A percentile compares a stretch with the other conserved stretches of the same genome.
phyloP scores from a whole-genome alignment of 257 asterid genomes.

The Cordia subcordata region DNA sequence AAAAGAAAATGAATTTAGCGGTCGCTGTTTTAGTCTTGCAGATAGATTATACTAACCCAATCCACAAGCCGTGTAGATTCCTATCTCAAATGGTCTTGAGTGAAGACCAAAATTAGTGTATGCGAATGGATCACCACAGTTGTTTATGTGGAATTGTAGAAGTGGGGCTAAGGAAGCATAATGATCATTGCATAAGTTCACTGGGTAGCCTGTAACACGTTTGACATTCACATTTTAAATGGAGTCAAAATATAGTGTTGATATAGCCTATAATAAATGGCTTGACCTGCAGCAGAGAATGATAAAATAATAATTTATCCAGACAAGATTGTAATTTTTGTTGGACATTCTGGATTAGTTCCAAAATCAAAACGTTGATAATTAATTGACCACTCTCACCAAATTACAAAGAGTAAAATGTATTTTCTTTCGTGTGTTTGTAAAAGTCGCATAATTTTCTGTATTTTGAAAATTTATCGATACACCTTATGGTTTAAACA shows the following conservation, averaged over 20 bases:
- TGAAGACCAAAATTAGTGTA: conserved; percentile 13
- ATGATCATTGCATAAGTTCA: conserved; percentile 8
- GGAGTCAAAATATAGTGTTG: not conserved
- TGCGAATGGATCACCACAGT: conserved; percentile 27
- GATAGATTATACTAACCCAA: conserved; percentile 11
- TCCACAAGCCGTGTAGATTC: conserved; percentile 24
- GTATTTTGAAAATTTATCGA: too few relatives aligned
- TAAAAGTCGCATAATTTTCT: too few relatives aligned
- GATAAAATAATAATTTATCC: too few relatives aligned
- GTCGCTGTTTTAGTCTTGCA: not conserved
- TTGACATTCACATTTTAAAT: not conserved
- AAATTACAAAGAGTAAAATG: too few relatives aligned
- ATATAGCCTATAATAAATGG: not conserved
- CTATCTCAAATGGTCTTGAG: conserved; percentile 28
- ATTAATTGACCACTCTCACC: too few relatives aligned
- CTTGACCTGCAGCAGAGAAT: not conserved
- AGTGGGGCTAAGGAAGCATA: conserved; percentile 16
- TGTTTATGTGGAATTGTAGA: conserved; percentile 19
- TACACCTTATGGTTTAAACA: too few relatives aligned
- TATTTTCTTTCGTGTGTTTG: too few relatives aligned
- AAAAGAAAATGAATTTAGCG: not conserved
- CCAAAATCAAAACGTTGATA: too few relatives aligned
- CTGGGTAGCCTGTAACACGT: conserved; percentile 18
- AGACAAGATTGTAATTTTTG: too few relatives aligned
- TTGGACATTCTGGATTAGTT: too few relatives aligned